Evolutionary conservation across 176 grass and related monocot genomes (phyloP), one percentile per base, ranked within the genome.

Genomic region (Tillandsia fasciculata): DNA sequence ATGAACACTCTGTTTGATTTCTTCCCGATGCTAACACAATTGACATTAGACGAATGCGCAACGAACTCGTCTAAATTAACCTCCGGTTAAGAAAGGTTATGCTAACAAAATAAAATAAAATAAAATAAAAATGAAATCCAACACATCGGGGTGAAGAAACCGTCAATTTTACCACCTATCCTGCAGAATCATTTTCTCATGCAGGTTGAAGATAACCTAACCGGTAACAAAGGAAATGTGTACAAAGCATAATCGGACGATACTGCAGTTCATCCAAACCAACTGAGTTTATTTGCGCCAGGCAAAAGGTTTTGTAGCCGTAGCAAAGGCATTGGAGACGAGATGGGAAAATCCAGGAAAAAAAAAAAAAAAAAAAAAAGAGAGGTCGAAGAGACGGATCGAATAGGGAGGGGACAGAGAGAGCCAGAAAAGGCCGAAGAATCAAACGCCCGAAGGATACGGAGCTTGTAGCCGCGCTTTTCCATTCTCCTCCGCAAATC

Each of bases 391-490:
- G 72, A 82, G 66, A 71, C 70, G 72, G 52, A 84, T 78, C 72
- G 61, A 64, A 51, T 84, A 68, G 17, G 52, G 20, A 14, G 8
- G 10, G 49, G 26, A 81, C 2, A 51, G 11, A 54, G 65, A 48
- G 42, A 49, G 17, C 14, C 14, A 67, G 47, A 70, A 49, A 9
- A 57, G 56, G 11, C 15, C 24, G 65, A 68, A 77, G 63, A 12
- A 69, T 42, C 7, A 49, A 15, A n/a, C 13, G 27, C 11, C 3
- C 27, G 77, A 85, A 90, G 94, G 94, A 99, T 99, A 99, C 94
- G 94, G 75, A 99, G 78, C 80, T 85, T 87, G 84, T 87, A 90
- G 64, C 87, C 87, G 71, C 94, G 94, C 82, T 88, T 93, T 74
- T 81, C 83, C 82, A 84, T 85, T 57, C 2, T 3, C 28, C 8